phyloP scores from a whole-genome alignment of 2,329 filamentous ascomycete genomes.

The Hortaea sp. region DNA sequence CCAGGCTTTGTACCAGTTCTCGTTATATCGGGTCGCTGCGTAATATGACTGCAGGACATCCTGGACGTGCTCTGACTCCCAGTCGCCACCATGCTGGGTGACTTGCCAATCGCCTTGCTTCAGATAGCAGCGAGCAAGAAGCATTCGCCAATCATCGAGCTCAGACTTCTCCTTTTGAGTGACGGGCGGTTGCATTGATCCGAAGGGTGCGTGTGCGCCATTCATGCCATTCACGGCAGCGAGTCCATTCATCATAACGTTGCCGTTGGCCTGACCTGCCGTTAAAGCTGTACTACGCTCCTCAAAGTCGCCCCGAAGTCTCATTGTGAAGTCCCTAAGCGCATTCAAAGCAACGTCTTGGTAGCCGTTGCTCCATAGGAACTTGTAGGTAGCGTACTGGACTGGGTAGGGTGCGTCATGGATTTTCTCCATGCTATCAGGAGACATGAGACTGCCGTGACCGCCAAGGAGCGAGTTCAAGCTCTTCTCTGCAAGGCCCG shows the following conservation, averaged over 20 bases:
- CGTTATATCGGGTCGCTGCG: conserved; percentile 86
- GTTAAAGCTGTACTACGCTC: conserved; percentile 26
- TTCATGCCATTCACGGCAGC: conserved; percentile 31
- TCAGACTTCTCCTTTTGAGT: conserved; percentile 33
- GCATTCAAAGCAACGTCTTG: conserved; percentile 53
- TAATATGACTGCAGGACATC: conserved; percentile 88
- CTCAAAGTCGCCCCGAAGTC: conserved; percentile 50
- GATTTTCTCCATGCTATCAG: conserved; percentile 43
- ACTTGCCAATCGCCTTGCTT: conserved; percentile 96
- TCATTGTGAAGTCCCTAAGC: conserved; percentile 51
- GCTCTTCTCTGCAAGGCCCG: conserved; percentile 91
- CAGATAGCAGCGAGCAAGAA: conserved; percentile 91
- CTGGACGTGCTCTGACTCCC: conserved; percentile 75
- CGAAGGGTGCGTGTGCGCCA: conserved; percentile 24
- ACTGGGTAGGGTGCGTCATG: conserved; percentile 61
- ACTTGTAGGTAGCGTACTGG: conserved; percentile 94
- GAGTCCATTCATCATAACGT: conserved; percentile 34
- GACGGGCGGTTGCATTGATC: conserved; percentile 16
- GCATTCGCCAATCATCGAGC: conserved; percentile 49
- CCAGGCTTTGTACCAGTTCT: conserved; percentile 98
- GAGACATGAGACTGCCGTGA: conserved; percentile 40
- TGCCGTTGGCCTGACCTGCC: conserved; percentile 14
- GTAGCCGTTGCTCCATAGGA: conserved; percentile 76
- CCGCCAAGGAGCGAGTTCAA: conserved; percentile 74
- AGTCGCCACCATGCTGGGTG: conserved; percentile 72